Base-by-base conservation (phyloP, 2,329 filamentous ascomycete species). In the Arthrobotrys entomopaga region DNA sequence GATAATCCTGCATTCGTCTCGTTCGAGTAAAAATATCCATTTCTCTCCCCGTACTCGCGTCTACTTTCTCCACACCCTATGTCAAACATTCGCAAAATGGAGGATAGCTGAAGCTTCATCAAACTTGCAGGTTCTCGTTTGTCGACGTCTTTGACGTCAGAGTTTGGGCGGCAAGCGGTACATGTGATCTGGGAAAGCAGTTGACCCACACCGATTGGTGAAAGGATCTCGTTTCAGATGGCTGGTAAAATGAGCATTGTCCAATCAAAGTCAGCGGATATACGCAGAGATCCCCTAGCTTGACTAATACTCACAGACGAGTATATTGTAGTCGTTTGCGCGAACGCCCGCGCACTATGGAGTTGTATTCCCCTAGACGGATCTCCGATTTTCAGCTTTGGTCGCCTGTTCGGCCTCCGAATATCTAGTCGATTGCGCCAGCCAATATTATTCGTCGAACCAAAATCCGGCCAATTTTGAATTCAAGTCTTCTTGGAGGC, bases 271-370 rank as follows among this genome's bases (percentile, higher is more conserved):
- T 29, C 26, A 11, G 42, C 8, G 1, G 42, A 46, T 5, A n/a
- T 13, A n/a, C 8, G 11, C 42, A 19, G 7, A 19, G 13, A 19
- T 46, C 42, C 42, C n/a, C 16, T n/a, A 46, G 6, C 42, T 13
- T 16, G 19, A 40, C 16, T 42, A 46, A 40, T 59, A 66, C 53
- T 19, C 29, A 15, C n/a, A 16, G 49, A 67, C 54, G 11, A 16
- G 53, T 58, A 54, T 19, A n/a, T 54, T 34, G 20, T 16, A n/a
- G 42, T 19, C 4, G 8, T 20, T 11, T 56, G 6, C 29, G 49
- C 38, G 49, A 54, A 38, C 49, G 56, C 40, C 56, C 48, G 49
- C 57, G 65, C n/a, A n/a, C n/a, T n/a, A n/a, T 56, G 65, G 56
- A 56, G 60, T n/a, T 19, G 19, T n/a, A n/a, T 49, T 54, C 13